A percentile compares a stretch with the other conserved stretches of the same genome.
Conservation (phyloP, 306 rosid genomes). For the Cucumis hystrix region DNA sequence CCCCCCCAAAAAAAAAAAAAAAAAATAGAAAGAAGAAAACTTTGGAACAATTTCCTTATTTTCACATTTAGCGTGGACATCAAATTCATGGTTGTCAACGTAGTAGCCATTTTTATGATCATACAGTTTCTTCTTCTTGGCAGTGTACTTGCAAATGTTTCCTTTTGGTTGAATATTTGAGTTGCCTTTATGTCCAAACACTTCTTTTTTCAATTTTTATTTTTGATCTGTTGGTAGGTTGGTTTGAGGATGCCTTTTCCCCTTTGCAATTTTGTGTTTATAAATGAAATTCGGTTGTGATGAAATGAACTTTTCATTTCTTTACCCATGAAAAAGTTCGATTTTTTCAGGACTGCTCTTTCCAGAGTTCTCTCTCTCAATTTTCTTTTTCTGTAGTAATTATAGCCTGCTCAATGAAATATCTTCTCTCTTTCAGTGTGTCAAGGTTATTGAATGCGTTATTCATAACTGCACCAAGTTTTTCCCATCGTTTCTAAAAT, state of each 20-base stretch:
- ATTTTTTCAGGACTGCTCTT: neutral
- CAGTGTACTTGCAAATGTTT: neutral
- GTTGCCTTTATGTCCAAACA: too few species aligned
- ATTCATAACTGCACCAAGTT: neutral
- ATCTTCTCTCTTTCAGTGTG: neutral
- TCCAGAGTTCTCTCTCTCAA: neutral
- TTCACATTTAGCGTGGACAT: neutral
- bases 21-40: too few species aligned
- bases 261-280: neutral
- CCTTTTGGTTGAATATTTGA: too few species aligned
- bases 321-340: neutral
- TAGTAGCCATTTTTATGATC: neutral
- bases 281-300: neutral
- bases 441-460: neutral
- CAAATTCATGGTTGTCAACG: neutral
- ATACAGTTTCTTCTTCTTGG: neutral
- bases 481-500: neutral
- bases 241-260: neutral
- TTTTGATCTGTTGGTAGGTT: neutral
- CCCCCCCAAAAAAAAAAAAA: too few species aligned
- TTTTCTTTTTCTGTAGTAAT: neutral
- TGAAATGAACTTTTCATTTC: neutral
- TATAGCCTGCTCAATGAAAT: neutral
- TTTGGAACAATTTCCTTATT: neutral
- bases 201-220: neutral